phyloP scores from a whole-genome alignment of 108 stramenopile species.

The Nitzschia inconspicua region DNA sequence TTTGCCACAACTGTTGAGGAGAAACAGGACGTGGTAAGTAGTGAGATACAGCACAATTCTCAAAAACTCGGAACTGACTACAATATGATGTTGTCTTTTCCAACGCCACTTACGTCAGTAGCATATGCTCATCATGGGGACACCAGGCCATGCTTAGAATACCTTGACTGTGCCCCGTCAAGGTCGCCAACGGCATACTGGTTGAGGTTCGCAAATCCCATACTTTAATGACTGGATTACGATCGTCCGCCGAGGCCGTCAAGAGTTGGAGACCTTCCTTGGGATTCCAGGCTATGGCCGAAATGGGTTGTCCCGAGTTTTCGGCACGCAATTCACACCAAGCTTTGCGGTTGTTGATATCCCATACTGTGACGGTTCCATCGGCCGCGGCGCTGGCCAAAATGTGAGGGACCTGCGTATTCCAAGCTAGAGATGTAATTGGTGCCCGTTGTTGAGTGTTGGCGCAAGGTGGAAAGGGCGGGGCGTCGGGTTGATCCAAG shows the following conservation, averaged over 20 bases:
- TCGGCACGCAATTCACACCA: conserved; percentile 91
- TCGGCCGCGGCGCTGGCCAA: conserved; percentile 83
- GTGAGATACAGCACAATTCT: not conserved
- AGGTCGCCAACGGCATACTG: conserved; percentile 86
- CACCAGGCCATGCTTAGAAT: conserved; percentile 94
- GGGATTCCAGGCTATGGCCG: conserved; percentile 94
- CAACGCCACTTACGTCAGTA: conserved; percentile 49
- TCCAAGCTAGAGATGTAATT: conserved; percentile 92
- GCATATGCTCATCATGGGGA: conserved; percentile 85
- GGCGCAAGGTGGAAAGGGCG: conserved; percentile 21
- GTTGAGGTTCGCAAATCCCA: conserved; percentile 95
- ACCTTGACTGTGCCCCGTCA: conserved; percentile 87
- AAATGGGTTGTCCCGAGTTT: conserved; percentile 47
- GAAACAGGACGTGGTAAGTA: not conserved
- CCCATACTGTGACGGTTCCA: conserved; percentile 94
- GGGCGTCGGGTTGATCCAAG: conserved; percentile 40
- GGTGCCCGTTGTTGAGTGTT: conserved; percentile 63
- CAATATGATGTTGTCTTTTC: not conserved
- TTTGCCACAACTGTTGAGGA: conserved; percentile 69
- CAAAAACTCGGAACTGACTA: not conserved
- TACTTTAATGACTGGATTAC: conserved; percentile 86
- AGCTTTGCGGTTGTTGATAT: conserved; percentile 88
- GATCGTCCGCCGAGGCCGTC: conserved; percentile 90
- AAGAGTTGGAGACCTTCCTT: conserved; percentile 91
- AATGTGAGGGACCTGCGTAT: conserved; percentile 94